Evolutionary conservation across 305 asterid genomes (phyloP), one percentile per base, ranked within the genome.

Genomic region (Rubia balearica): DNA sequence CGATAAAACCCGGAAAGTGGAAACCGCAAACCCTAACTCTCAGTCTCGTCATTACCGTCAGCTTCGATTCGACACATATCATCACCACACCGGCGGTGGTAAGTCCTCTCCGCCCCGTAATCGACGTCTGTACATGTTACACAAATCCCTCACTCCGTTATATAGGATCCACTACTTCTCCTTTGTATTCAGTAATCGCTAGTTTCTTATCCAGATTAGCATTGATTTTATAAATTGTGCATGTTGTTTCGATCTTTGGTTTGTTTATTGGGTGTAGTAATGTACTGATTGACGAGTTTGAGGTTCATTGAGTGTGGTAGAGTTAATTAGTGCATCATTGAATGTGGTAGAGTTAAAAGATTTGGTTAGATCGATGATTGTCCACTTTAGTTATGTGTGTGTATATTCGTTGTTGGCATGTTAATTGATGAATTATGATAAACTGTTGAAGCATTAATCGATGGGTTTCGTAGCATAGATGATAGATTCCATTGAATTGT

Each of bases 1-100:
- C 0, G 19, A 60, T 60, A 60, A 60, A 11, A 27, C 17, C 24
- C 33, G 36, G 16, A 30, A 60, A 60, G 27, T 40, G 19, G 42
- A 61, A 27, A 61, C 13, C 13, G 16, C 65, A 27, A 61, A 61
- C 41, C 65, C 65, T 61, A 16, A 24, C 42, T 24, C 41, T 61
- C 65, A 61, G 40, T 61, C 65, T 24, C 65, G 65, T 61, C 65
- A 61, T 61, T 61, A 42, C 65, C 65, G 65, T 14, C 43, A 10
- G 42, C 65, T 61, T 12, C 65, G 17, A 30, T 61, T 19, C 5
- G 19, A 5, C 42, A 24, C 42, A 3, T n/a, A 8, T 27, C 65
- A 27, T 11, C 65, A 27, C 42, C 65, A 6, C 42, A 27, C 36
- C 65, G 65, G 19, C 65, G 65, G 41, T 16, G 65, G 65, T 61